phyloP scores from a whole-genome alignment of 2,329 filamentous ascomycete species.

The Botryotinia calthae region DNA sequence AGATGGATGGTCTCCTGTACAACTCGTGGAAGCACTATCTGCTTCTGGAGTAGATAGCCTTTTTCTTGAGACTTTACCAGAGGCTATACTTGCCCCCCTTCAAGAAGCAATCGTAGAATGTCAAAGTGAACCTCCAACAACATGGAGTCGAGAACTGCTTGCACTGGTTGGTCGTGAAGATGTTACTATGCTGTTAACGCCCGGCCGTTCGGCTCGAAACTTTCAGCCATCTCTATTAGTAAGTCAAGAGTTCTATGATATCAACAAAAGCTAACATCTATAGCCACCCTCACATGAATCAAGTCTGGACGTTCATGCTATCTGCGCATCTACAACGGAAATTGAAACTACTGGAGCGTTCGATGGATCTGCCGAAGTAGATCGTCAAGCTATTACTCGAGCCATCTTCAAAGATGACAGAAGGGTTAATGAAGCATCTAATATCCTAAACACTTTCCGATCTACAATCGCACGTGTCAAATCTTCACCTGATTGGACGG shows the following conservation, averaged over 20 bases:
- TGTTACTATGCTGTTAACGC: conserved; percentile 63
- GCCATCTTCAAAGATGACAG: conserved; percentile 90
- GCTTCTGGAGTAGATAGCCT: conserved; percentile 63
- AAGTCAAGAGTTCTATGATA: conserved; percentile 7
- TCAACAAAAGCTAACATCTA: conserved; percentile 23
- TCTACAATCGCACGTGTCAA: conserved; percentile 75
- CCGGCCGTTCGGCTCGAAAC: conserved; percentile 41
- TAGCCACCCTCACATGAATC: conserved; percentile 63
- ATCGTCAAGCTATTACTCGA: conserved; percentile 78
- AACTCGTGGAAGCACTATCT: conserved; percentile 72
- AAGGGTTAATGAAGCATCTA: conserved; percentile 80
- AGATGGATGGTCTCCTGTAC: conserved; percentile 51
- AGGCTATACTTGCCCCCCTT: conserved; percentile 75
- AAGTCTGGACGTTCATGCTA: conserved; percentile 71
- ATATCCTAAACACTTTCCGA: conserved; percentile 80
- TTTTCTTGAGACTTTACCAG: conserved; percentile 79
- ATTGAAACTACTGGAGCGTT: conserved; percentile 58
- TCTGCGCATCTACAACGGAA: conserved; percentile 64
- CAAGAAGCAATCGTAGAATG: conserved; percentile 82
- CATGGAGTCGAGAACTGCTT: conserved; percentile 70
- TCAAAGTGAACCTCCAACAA: conserved; percentile 75
- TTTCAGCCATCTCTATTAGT: conserved; percentile 34
- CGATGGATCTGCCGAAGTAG: conserved; percentile 78
- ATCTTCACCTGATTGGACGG: conserved; percentile 73
- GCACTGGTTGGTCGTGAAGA: conserved; percentile 79